These are phyloP conservation scores for Nicotiana noctiflora DNA, from an alignment of 257 asterid genomes.

Conservation along the genomic window DNA sequence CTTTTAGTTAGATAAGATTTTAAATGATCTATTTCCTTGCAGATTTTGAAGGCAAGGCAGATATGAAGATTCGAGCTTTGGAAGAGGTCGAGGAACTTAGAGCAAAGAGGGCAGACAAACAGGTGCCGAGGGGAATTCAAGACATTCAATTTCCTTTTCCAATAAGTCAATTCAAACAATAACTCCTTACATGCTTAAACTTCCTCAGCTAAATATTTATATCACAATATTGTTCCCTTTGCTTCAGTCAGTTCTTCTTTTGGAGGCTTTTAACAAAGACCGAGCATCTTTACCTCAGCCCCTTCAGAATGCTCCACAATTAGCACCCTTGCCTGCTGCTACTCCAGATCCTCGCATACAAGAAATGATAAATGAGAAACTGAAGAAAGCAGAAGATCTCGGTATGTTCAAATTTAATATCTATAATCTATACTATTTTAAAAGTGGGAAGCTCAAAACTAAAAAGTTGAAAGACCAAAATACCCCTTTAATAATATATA, in stretches of 20 bases:
- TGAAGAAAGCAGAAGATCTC: constrained; percentile 95
- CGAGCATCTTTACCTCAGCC: constrained; percentile 96
- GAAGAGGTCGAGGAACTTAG: constrained; percentile 91
- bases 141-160: not conserved
- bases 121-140: constrained; percentile 35
- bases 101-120: constrained; percentile 86
- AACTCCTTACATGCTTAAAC: not conserved
- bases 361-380: constrained; percentile 90
- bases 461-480: too few relatives aligned
- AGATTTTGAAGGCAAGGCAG: constrained; percentile 97
- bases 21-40: not conserved
- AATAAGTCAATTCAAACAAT: not conserved
- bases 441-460: too few relatives aligned
- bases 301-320: constrained; percentile 45
- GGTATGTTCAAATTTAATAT: constrained; percentile 27
- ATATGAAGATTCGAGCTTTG: constrained; percentile 77
- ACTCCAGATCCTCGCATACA: constrained; percentile 82
- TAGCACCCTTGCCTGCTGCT: constrained; percentile 59
- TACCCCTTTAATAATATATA: too few relatives aligned
- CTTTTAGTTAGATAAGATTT: not conserved
- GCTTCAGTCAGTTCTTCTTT: constrained; percentile 72
- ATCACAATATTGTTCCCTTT: not conserved
- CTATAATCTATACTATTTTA: too few relatives aligned
- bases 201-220: not conserved
- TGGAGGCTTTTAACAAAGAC: constrained; percentile 98